Percentiles rank a stretch among this genome's conserved stretches.
Evolutionary conservation across 495 filamentous ascomycete species (phyloP).

Genomic region (Penicillium paxilli): DNA sequence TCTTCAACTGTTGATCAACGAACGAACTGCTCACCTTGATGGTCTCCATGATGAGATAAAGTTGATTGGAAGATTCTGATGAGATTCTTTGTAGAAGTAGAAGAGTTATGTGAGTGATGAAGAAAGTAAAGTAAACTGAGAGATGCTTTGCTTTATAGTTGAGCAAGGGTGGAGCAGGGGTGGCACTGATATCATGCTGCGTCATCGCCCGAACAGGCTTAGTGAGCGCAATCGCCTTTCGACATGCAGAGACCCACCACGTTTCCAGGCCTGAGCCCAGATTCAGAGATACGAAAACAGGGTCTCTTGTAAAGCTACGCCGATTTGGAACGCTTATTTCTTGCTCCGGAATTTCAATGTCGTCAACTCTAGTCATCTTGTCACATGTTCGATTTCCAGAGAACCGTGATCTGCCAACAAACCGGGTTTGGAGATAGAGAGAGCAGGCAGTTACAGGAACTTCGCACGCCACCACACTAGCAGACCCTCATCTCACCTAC

Average conservation of each 20-base stretch:
- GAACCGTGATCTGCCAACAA: too few species aligned
- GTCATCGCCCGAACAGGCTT: neutral
- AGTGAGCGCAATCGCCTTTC: neutral
- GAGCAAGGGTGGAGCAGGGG: neutral
- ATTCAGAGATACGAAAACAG: neutral
- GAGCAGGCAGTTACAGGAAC: too few species aligned
- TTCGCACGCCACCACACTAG: too few species aligned
- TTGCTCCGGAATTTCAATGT: neutral
- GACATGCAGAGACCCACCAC: neutral
- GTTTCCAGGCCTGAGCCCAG: neutral
- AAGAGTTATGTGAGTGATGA: neutral
- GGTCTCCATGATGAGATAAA: slow-evolving; percentile 21
- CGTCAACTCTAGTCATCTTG: too few species aligned
- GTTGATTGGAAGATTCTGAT: neutral
- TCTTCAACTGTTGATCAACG: too few species aligned
- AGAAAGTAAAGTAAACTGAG: neutral
- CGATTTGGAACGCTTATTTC: neutral
- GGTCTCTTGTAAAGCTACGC: neutral
- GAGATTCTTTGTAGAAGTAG: neutral
- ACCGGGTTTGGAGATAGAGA: too few species aligned
- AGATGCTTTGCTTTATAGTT: neutral
- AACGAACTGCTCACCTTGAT: slow-evolving; percentile 12
- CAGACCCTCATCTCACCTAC: too few species aligned
- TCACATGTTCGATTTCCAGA: too few species aligned
- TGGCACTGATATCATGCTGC: neutral